Conservation (phyloP, 2,329 filamentous ascomycete genomes). For the Scortechinia acanthostroma region DNA sequence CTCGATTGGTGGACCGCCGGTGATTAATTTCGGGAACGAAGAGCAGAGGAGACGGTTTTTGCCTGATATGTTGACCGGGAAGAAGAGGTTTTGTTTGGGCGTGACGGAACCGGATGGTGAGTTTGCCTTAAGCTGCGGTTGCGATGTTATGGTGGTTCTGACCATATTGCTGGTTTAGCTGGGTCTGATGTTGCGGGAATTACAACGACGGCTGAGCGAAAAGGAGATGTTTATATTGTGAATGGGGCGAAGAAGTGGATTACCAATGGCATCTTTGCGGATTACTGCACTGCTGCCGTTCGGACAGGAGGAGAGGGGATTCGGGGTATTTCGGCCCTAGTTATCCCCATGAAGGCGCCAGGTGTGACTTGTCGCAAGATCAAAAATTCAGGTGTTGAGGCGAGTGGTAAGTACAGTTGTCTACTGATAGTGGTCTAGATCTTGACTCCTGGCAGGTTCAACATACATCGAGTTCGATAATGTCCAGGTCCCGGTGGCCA, state of each 20-base stretch:
- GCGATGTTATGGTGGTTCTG: too few relatives aligned
- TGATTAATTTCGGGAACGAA: constrained; percentile 16
- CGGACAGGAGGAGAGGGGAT: constrained; percentile 46
- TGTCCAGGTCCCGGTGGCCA: constrained; percentile 73
- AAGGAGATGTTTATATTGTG: constrained; percentile 62
- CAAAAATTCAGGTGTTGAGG: too few relatives aligned
- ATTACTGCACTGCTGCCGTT: constrained; percentile 71
- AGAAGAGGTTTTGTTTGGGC: constrained; percentile 82
- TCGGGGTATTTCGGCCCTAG: constrained; percentile 44
- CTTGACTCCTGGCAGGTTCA: too few relatives aligned
- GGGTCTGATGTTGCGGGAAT: constrained; percentile 76
- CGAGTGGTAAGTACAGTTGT: constrained; percentile 45
- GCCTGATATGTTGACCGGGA: constrained; percentile 59
- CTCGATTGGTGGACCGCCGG: constrained; percentile 18
- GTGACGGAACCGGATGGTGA: constrained; percentile 76
- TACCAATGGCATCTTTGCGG: constrained; percentile 71
- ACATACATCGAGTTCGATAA: constrained; percentile 79
- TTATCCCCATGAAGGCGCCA: constrained; percentile 46
- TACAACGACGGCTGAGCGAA: constrained; percentile 72
- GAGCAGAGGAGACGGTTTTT: constrained; percentile 36
- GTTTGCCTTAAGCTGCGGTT: too few relatives aligned
- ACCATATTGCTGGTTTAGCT: constrained; percentile 78
- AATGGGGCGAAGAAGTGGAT: constrained; percentile 64
- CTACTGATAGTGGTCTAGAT: constrained; percentile 62
- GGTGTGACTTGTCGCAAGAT: constrained; percentile 75